These are phyloP conservation scores for Trifolium fragiferum DNA, from an alignment of 306 rosid species.

Conservation along the genomic window DNA sequence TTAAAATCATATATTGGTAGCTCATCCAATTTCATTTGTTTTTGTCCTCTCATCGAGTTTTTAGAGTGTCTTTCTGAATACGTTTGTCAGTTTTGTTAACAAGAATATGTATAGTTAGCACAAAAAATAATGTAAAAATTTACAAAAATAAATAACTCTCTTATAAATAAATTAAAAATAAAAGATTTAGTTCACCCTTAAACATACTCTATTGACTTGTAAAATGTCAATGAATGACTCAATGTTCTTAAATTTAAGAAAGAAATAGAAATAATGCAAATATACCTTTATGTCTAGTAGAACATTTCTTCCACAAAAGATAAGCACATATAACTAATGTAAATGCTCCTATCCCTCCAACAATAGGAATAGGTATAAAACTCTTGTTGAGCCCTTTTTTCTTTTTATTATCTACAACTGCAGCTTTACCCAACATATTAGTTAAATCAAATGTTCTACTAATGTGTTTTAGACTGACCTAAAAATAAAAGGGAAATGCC, in stretches of 20 bases:
- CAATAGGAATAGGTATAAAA: neutral
- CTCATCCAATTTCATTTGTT: constrained; percentile 41
- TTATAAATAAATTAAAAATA: too few species aligned
- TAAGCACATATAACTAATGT: neutral
- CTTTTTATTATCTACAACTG: neutral
- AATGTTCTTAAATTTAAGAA: too few species aligned
- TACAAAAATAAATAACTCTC: too few species aligned
- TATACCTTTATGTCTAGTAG: neutral
- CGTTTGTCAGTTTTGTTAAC: too few species aligned
- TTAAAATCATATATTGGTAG: constrained; percentile 33
- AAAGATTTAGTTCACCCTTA: too few species aligned
- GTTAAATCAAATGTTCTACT: neutral
- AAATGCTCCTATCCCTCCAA: constrained; percentile 16
- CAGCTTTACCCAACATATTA: neutral
- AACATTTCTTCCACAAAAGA: constrained; percentile 30
- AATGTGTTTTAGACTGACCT: too few species aligned
- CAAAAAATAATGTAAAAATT: too few species aligned
- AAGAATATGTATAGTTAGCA: too few species aligned
- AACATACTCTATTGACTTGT: too few species aligned
- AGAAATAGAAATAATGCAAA: too few species aligned
- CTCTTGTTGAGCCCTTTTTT: neutral
- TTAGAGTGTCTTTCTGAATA: constrained; percentile 20
- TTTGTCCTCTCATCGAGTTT: neutral
- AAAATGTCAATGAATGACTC: too few species aligned
- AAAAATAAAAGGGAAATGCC: too few species aligned